phyloP scores from a whole-genome alignment of 2,329 filamentous ascomycete species.

The Fusarium caatingaense region DNA sequence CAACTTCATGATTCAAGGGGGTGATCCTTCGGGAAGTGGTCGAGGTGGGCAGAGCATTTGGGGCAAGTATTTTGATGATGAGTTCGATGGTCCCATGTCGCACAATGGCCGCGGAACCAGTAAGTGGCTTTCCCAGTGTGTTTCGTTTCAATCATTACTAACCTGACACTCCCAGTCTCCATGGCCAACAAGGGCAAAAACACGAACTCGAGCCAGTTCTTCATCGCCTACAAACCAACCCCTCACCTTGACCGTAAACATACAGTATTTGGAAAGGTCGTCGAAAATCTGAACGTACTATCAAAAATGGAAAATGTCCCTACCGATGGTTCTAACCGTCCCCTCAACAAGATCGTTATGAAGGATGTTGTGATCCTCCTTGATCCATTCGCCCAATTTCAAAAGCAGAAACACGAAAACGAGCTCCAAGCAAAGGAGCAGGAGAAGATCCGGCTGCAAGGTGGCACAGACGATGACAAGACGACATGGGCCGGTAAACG shows the following conservation, averaged over 20 bases:
- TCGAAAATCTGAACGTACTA: conserved; percentile 79
- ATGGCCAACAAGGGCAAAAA: conserved; percentile 99
- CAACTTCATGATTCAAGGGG: conserved; percentile 98
- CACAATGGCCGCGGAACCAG: conserved; percentile 81
- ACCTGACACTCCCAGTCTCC: conserved; percentile 57
- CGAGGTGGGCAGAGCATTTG: conserved; percentile 91
- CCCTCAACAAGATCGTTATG: conserved; percentile 82
- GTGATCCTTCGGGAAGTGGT: conserved; percentile 92
- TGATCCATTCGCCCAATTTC: conserved; percentile 95
- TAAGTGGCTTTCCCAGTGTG: conserved; percentile 35
- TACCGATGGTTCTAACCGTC: conserved; percentile 79
- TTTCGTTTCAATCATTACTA: background rate
- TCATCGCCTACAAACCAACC: conserved; percentile 87
- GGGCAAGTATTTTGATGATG: conserved; percentile 94
- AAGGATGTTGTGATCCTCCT: conserved; percentile 87
- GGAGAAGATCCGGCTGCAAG: conserved; percentile 71
- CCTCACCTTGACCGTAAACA: conserved; percentile 94
- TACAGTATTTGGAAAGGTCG: conserved; percentile 92
- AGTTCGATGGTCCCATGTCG: conserved; percentile 89
- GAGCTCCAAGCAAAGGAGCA: conserved; percentile 68
- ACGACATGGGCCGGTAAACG: conserved; percentile 97
- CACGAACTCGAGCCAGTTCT: conserved; percentile 95
- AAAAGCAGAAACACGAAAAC: conserved; percentile 75
- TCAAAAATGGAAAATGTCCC: conserved; percentile 80
- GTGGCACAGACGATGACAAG: conserved; percentile 86